A percentile compares a stretch with the other conserved stretches of the same genome.
Conservation (phyloP, 2,329 filamentous ascomycete species). For the Fusarium clavum region DNA sequence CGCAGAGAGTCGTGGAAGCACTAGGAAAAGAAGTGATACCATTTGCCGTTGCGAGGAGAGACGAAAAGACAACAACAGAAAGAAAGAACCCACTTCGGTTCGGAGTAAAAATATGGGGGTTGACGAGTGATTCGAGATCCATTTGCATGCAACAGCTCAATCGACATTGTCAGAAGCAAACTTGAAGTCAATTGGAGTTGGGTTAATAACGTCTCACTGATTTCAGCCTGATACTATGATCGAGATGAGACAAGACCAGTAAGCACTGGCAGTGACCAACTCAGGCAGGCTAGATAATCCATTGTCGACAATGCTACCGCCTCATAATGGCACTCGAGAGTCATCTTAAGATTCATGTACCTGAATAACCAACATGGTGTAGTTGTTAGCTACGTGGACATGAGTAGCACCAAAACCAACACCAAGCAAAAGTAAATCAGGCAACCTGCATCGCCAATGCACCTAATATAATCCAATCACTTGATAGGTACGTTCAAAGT, state of each 20-base stretch:
- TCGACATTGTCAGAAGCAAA: neutral
- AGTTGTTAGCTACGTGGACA: constrained; percentile 15
- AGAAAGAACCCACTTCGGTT: constrained; percentile 23
- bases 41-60: constrained; percentile 25
- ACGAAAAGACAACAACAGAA: constrained; percentile 27
- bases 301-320: neutral
- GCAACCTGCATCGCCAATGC: constrained; percentile 14
- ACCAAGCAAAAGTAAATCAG: constrained; percentile 22
- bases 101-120: constrained; percentile 18
- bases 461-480: constrained; percentile 18
- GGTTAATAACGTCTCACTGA: neutral
- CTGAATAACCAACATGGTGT: neutral
- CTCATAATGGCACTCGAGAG: neutral
- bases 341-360: constrained; percentile 2
- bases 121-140: constrained; percentile 17
- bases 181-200: neutral
- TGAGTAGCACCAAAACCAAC: neutral
- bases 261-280: neutral
- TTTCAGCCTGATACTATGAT: constrained; percentile 14
- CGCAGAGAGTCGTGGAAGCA: constrained; percentile 43
- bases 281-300: neutral
- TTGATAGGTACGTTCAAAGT: constrained; percentile 11
- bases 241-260: constrained; percentile 3
- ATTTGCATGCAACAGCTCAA: constrained; percentile 1
- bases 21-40: constrained; percentile 34